A percentile compares a stretch with the other conserved stretches of the same genome.
These are phyloP conservation scores for Eragrostis nindensis DNA, from an alignment of 176 grass and related monocot species.

Conservation along the genomic window DNA sequence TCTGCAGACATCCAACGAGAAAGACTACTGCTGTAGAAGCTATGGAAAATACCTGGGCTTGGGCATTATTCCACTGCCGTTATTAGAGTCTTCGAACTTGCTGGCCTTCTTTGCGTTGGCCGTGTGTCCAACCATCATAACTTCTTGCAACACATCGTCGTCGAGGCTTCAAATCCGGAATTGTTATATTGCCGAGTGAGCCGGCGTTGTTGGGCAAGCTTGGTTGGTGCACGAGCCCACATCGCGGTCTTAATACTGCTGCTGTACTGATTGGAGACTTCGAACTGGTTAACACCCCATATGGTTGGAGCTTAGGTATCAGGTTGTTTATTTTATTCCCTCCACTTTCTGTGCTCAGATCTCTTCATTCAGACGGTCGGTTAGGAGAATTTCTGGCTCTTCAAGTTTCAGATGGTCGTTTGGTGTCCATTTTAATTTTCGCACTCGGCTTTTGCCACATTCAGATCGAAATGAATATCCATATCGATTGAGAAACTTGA, in stretches of 20 bases:
- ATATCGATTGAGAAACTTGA: neutral
- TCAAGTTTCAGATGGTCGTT: neutral
- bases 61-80: slow-evolving; percentile 14
- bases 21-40: no score
- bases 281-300: neutral
- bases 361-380: neutral
- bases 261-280: slow-evolving; percentile 8
- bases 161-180: slow-evolving; percentile 5
- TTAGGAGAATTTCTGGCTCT: neutral
- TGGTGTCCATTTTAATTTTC: neutral
- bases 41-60: slow-evolving; percentile 33
- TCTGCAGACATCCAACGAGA: neutral
- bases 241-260: slow-evolving; percentile 19
- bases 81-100: slow-evolving; percentile 52
- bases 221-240: slow-evolving; percentile 32
- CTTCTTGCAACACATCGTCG: slow-evolving; percentile 1
- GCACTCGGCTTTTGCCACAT: neutral
- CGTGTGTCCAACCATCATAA: slow-evolving; percentile 38
- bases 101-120: slow-evolving; percentile 33
- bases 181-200: slow-evolving; percentile 26
- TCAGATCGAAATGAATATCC: neutral
- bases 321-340: neutral
- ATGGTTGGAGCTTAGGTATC: neutral
- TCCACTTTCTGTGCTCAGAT: neutral
- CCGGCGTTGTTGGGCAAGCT: neutral